Conservation (phyloP, 2,329 filamentous ascomycete species). For the Mariannaea sp. region DNA sequence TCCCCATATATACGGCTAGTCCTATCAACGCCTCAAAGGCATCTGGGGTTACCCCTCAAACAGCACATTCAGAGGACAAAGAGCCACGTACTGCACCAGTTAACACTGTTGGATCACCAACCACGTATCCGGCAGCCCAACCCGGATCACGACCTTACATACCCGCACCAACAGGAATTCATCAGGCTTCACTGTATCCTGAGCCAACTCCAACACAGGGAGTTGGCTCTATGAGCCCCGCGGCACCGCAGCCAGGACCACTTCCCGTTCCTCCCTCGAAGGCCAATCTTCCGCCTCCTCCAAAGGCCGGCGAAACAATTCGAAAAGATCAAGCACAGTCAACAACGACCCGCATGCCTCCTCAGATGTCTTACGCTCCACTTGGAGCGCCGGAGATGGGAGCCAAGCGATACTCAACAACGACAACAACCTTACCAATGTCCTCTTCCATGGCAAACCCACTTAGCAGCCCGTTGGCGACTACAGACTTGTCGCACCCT, state of each 20-base stretch:
- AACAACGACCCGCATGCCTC: slow-evolving; percentile 51
- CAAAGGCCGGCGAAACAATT: slow-evolving; percentile 53
- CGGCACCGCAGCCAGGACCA: slow-evolving; percentile 63
- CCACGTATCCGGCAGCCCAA: slow-evolving; percentile 37
- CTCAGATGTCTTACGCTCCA: slow-evolving; percentile 56
- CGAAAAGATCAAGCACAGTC: slow-evolving; percentile 43
- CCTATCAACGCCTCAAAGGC: slow-evolving; percentile 63
- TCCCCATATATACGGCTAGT: slow-evolving; percentile 62
- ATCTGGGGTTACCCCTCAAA: slow-evolving; percentile 54
- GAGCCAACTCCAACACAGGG: slow-evolving; percentile 52
- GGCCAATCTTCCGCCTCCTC: slow-evolving; percentile 53
- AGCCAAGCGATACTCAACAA: slow-evolving; percentile 54
- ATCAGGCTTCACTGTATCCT: slow-evolving; percentile 41
- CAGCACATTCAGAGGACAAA: slow-evolving; percentile 37
- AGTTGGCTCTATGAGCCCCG: slow-evolving; percentile 46
- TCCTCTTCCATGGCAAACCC: slow-evolving; percentile 35
- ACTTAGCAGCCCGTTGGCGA: slow-evolving; percentile 33
- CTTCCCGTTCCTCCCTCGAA: slow-evolving; percentile 50
- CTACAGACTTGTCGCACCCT: slow-evolving; percentile 49
- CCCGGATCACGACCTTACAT: slow-evolving; percentile 43
- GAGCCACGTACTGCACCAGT: slow-evolving; percentile 29
- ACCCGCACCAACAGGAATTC: slow-evolving; percentile 49
- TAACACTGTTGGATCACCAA: slow-evolving; percentile 39
- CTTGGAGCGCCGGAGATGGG: slow-evolving; percentile 48
- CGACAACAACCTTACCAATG: slow-evolving; percentile 44